Percentiles rank a stretch among this genome's conserved stretches.
Evolutionary conservation across 495 filamentous ascomycete species (phyloP).

Genomic region (Penicillium diatomitis): DNA sequence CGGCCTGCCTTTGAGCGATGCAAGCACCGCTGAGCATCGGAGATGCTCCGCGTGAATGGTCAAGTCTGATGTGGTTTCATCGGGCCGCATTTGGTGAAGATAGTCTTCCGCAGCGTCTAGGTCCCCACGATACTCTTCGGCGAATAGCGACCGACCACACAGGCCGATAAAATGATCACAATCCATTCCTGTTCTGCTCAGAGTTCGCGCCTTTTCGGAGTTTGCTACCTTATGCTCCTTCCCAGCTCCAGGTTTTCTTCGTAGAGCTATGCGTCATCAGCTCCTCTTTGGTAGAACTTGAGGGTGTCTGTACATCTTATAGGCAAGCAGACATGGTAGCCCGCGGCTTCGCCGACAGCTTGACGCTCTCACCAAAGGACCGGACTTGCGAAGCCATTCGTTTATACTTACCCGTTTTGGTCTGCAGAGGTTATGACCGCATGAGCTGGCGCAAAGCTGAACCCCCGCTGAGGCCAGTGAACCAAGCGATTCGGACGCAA

Average conservation of each 20-base stretch:
- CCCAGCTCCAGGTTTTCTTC: no score
- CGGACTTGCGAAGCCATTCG: slow-evolving; percentile 1
- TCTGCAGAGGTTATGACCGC: neutral
- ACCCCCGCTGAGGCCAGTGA: no score
- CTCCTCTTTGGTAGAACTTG: no score
- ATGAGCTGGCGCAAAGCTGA: no score
- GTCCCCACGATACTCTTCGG: slow-evolving; percentile 17
- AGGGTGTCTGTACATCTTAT: neutral
- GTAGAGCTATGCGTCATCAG: no score
- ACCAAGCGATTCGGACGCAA: no score
- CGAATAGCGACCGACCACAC: slow-evolving; percentile 14
- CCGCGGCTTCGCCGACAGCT: neutral
- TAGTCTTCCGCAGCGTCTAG: slow-evolving; percentile 11
- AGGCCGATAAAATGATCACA: slow-evolving; percentile 10
- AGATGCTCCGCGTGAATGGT: slow-evolving; percentile 10
- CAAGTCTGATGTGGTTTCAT: neutral
- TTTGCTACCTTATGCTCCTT: no score
- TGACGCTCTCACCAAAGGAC: neutral
- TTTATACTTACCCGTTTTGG: slow-evolving; percentile 12
- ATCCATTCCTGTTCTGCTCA: neutral
- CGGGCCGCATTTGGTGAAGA: neutral
- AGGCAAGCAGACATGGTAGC: neutral
- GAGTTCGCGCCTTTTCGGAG: neutral
- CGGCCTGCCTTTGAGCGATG: slow-evolving; percentile 11
- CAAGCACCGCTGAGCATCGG: slow-evolving; percentile 11